Evolutionary conservation across 345 rosid species (phyloP), one percentile per base, ranked within the genome.

Genomic region (Eucalyptus pauciflora): DNA sequence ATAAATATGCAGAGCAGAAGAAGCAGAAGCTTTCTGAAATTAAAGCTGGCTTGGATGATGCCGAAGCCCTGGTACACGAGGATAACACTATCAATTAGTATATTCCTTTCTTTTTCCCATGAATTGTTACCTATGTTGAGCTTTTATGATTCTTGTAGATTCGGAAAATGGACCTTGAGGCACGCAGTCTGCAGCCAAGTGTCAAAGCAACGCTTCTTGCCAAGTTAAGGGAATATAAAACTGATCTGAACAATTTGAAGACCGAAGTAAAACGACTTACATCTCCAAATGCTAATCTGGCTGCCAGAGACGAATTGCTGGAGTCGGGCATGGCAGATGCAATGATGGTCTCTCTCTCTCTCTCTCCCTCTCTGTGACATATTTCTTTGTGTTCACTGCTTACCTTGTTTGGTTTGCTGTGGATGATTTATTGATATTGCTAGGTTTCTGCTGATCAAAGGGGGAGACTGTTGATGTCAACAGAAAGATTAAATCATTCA

Each of bases 401-500:
- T 49, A 33, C 67, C 67, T 50, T 86, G 43, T 43, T 51, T 7
- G 18, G 46, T 24, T 54, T 7, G 16, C 13, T 33, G 45, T 29
- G 86, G 76, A 27, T 31, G 43, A 31, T 43, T 69, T 48, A 37
- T 49, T 71, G 58, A 37, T 33, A 10, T 88, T 88, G 45, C 86
- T 50, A 94, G 97, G 94, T 89, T 37, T 88, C 97, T 49, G 91
- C 95, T 16, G 95, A 95, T 93, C 96, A 94, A 91, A 94, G 92
- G 91, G 92, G 90, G 89, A 94, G 95, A 88, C 90, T 94, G 83
- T 54, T 94, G 94, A 93, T 93, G 94, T 48, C 95, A 24, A 95
- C 96, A 15, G 96, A 94, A 64, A 93, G 95, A 88, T 58, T 95
- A 88, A 93, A 95, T 87, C 94, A 92, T 15, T 91, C 95, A 43